Evolutionary conservation across 768 basidiomycete species (phyloP).

Genomic region (Leucogyrophana mollusca): DNA sequence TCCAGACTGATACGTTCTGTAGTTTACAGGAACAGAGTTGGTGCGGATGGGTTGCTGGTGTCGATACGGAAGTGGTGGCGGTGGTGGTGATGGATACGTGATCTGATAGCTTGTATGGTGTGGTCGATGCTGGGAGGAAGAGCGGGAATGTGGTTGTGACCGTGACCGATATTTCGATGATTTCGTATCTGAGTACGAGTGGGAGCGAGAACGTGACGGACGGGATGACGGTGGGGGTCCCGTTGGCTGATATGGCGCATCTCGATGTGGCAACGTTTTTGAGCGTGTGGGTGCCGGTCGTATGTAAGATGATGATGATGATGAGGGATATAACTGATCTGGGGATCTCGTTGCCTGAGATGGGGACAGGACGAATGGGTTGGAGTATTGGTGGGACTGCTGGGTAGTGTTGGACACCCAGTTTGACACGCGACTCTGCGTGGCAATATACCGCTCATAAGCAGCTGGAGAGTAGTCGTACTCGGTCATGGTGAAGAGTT

Average conservation of each 20-base stretch:
- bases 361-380: constrained; percentile 29
- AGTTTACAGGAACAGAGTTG: constrained; percentile 18
- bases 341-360: constrained; percentile 22
- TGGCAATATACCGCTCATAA: constrained; percentile 42
- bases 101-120: constrained; percentile 13
- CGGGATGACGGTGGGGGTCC: constrained; percentile 19
- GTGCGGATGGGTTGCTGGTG: constrained; percentile 16
- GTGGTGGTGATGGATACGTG: constrained; percentile 12
- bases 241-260: constrained; percentile 15
- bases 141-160: constrained; percentile 25
- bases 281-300: constrained; percentile 8
- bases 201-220: constrained; percentile 20
- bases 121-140: constrained; percentile 5
- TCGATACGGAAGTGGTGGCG: constrained; percentile 7
- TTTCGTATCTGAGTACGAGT: constrained; percentile 22
- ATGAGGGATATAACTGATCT: not conserved
- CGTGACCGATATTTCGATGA: constrained; percentile 8
- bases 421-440: constrained; percentile 46
- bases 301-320: not conserved
- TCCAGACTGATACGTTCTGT: constrained; percentile 12
- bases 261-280: not conserved
- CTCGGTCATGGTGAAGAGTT: constrained; percentile 45
- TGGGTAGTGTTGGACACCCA: constrained; percentile 47
- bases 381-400: constrained; percentile 24
- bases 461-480: constrained; percentile 63